A percentile compares a stretch with the other conserved stretches of the same genome.
Conservation (phyloP, 345 rosid species). For the Lepidium sativum region DNA sequence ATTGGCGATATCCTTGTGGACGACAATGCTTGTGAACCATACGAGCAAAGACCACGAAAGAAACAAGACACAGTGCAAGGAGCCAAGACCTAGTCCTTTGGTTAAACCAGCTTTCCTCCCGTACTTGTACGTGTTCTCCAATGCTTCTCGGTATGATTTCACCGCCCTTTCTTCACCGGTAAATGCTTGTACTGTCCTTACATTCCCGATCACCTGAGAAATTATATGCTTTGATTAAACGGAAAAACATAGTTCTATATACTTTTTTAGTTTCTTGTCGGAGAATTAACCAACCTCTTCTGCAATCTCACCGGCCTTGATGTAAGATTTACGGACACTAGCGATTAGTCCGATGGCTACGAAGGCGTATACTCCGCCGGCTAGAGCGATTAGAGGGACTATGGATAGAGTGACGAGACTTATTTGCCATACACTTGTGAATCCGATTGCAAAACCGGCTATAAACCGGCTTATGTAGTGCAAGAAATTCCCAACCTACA, state of each 20-base stretch:
- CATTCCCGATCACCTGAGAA: constrained; percentile 82
- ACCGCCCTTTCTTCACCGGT: constrained; percentile 91
- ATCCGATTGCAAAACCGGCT: constrained; percentile 83
- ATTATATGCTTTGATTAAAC: not conserved
- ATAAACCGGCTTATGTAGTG: constrained; percentile 88
- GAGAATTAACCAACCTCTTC: constrained; percentile 58
- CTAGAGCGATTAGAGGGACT: constrained; percentile 87
- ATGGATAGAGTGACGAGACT: constrained; percentile 89
- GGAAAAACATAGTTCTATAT: too few species aligned
- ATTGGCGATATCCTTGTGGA: constrained; percentile 69
- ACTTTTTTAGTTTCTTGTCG: not conserved
- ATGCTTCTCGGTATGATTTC: constrained; percentile 56
- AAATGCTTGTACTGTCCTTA: constrained; percentile 95
- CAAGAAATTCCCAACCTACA: constrained; percentile 89
- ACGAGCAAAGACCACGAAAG: constrained; percentile 93
- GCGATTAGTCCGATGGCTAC: constrained; percentile 78
- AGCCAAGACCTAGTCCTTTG: constrained; percentile 88
- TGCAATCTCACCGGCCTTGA: constrained; percentile 90
- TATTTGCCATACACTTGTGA: constrained; percentile 85
- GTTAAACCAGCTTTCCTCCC: constrained; percentile 85
- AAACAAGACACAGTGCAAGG: constrained; percentile 74
- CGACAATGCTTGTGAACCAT: constrained; percentile 85
- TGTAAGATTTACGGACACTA: constrained; percentile 71
- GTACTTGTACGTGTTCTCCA: constrained; percentile 56
- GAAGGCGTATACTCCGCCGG: constrained; percentile 84